Base-by-base conservation (phyloP, 768 basidiomycete species). In the Crassisporium funariophilum region DNA sequence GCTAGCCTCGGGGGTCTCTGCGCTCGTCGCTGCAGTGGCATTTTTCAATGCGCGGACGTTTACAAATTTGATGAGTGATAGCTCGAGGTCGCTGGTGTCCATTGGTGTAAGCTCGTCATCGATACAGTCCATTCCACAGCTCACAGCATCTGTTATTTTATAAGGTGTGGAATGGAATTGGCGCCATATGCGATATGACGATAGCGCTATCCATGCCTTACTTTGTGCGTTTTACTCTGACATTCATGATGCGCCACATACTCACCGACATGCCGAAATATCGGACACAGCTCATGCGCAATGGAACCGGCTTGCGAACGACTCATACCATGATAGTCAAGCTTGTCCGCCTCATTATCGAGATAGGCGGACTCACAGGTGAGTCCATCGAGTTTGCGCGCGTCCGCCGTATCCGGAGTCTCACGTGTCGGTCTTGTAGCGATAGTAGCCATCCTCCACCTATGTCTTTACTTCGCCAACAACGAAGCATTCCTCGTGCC, bases 131-230 rank as follows among this genome's bases (percentile, higher is more conserved):
- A 8, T 33, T 16, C 16, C 6, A 7, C 12, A 33, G 31, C 31
- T 12, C 31, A 12, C 16, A 11, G 6, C 22, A 2, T 17, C 4
- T 27, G n/a, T n/a, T 42, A 10, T 20, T 20, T 9, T 27, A 12
- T 9, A 5, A 31, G 34, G 27, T 40, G 16, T 67, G 63, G 62
- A 61, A 63, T 41, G 64, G 60, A 2, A 52, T 62, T 13, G 61
- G 64, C 21, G 66, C 62, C 4, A 47, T 65, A 13, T 63, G 62
- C 43, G 67, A 69, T 44, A 59, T 69, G 13, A 48, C 56, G 0
- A 69, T 69, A 31, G 62, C 67, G 1, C 43, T 65, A 37, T 52
- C 44, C 29, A 65, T 67, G 64, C 62, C 66, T 12, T 66, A 62
- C 44, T 66, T 61, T 43, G 65, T 62, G 56, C n/a, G 58, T 56